phyloP scores from a whole-genome alignment of 1,284 basidiomycete species.

The Papiliotrema nemorosa region DNA sequence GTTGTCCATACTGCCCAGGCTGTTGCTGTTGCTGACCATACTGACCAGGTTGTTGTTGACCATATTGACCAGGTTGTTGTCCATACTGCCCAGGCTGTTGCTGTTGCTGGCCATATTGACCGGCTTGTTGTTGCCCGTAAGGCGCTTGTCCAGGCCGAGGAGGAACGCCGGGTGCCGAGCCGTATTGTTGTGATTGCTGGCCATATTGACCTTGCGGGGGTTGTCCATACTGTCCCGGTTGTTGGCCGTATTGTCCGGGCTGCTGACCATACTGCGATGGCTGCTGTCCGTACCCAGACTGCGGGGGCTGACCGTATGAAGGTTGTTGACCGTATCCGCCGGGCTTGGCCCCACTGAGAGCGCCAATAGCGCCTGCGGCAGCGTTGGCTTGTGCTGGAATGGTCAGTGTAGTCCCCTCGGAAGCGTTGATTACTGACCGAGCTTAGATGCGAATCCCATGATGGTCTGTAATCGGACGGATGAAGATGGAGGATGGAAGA shows the following conservation, averaged over 20 bases:
- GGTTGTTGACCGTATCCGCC: slow-evolving; percentile 10
- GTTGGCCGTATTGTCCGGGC: slow-evolving; percentile 5
- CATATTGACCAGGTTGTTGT: slow-evolving; percentile 7
- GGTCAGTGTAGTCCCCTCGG: not conserved
- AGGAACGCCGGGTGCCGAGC: slow-evolving; percentile 2
- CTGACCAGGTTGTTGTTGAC: slow-evolving; percentile 6
- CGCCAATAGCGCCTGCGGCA: slow-evolving; percentile 2
- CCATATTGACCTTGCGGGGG: slow-evolving; percentile 7
- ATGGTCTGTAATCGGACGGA: not conserved
- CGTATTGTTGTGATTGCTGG: slow-evolving; percentile 1
- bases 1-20: slow-evolving; percentile 5
- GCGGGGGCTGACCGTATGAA: slow-evolving; percentile 2
- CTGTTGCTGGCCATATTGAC: slow-evolving; percentile 2
- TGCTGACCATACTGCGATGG: slow-evolving; percentile 12
- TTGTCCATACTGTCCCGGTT: slow-evolving; percentile 1
- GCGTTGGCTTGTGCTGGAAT: slow-evolving; percentile 10
- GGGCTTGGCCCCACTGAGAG: not conserved
- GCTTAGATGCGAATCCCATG: slow-evolving; percentile 16
- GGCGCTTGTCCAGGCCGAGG: slow-evolving; percentile 3
- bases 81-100: slow-evolving; percentile 10
- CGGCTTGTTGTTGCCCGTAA: slow-evolving; percentile 5
- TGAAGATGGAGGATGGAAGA: not conserved
- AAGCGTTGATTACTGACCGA: slow-evolving; percentile 4
- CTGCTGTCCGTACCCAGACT: slow-evolving; percentile 6
- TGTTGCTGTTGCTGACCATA: slow-evolving; percentile 13